A percentile compares a stretch with the other conserved stretches of the same genome.
Conservation (phyloP, 2,329 filamentous ascomycete species). For the Fonsecaea monophora region DNA sequence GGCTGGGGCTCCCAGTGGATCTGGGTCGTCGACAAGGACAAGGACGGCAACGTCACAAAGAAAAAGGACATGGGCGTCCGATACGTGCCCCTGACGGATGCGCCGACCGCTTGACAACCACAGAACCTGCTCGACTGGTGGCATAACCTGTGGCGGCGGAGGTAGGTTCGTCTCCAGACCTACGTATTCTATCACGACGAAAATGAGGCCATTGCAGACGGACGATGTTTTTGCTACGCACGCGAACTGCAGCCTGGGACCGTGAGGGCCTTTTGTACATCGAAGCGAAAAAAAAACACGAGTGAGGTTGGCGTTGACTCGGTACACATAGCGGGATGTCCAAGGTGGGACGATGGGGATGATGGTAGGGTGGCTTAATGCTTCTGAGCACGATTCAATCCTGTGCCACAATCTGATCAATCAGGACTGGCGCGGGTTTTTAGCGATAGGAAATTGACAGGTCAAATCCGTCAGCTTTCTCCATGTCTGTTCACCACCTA, state of each 20-base stretch:
- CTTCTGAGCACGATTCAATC: neutral
- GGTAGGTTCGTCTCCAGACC: neutral
- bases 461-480: neutral
- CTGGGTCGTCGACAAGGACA: slow-evolving; percentile 68
- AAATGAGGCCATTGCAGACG: neutral
- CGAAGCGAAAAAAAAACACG: neutral
- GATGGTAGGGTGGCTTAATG: neutral
- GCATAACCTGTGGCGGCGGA: neutral
- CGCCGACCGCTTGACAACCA: slow-evolving; percentile 49
- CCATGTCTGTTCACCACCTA: neutral
- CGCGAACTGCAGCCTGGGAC: neutral
- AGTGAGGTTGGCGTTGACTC: neutral
- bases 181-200: neutral
- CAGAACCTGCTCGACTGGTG: slow-evolving; percentile 1
- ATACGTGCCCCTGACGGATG: slow-evolving; percentile 70
- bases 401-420: neutral
- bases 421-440: neutral
- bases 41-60: slow-evolving; percentile 62
- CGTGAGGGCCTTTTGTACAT: neutral
- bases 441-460: neutral
- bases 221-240: neutral
- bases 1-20: slow-evolving; percentile 60
- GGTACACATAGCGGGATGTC: neutral
- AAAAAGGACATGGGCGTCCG: slow-evolving; percentile 66
- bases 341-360: neutral